These are phyloP conservation scores for Cucumis hystrix DNA, from an alignment of 306 rosid species.

Conservation along the genomic window DNA sequence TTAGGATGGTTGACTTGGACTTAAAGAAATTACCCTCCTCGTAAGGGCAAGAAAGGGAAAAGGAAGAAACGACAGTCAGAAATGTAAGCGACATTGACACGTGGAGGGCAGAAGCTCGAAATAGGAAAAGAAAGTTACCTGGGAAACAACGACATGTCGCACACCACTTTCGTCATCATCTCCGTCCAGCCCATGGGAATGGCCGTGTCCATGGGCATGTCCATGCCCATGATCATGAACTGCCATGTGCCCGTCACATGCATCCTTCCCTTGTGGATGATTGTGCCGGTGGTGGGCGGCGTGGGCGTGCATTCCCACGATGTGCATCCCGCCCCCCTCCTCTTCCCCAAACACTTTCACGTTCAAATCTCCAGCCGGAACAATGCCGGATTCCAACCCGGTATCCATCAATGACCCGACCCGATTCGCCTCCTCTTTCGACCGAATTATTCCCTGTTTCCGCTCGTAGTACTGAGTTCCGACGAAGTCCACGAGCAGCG, in stretches of 20 bases:
- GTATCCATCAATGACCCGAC: constrained; percentile 34
- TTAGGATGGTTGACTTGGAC: not conserved
- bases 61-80: not conserved
- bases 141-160: constrained; percentile 85
- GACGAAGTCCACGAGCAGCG: constrained; percentile 71
- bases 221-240: constrained; percentile 3
- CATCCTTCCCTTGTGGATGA: constrained; percentile 54
- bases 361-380: constrained; percentile 15
- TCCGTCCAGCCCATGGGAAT: constrained; percentile 26
- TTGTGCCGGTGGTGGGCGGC: constrained; percentile 76
- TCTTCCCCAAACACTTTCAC: constrained; percentile 77
- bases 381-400: constrained; percentile 18
- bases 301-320: constrained; percentile 94
- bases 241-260: constrained; percentile 37
- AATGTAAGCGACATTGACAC: not conserved
- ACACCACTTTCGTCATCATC: constrained; percentile 33
- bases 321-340: constrained; percentile 89
- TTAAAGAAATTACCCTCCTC: too few species aligned
- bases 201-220: constrained; percentile 20
- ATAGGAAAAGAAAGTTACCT: constrained; percentile 25
- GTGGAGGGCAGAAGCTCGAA: not conserved
- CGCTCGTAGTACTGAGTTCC: constrained; percentile 89
- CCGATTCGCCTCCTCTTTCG: constrained; percentile 17
- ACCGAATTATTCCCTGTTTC: constrained; percentile 38
- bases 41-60: not conserved